phyloP scores from a whole-genome alignment of 441 rosid genomes.

The Manihot esculenta region DNA sequence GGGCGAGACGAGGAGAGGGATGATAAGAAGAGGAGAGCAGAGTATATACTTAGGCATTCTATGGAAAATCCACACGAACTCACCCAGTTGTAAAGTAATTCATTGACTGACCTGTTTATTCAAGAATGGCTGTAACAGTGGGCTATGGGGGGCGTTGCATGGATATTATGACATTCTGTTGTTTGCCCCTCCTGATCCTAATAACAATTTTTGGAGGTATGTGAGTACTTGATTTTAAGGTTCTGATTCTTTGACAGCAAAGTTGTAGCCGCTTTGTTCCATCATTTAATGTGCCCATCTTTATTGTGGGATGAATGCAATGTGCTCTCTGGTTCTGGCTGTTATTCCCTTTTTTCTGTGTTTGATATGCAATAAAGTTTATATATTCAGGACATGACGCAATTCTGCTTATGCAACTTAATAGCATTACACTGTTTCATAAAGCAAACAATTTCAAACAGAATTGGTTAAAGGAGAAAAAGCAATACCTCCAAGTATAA shows the following conservation, averaged over 20 bases:
- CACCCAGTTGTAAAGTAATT: slow-evolving; percentile 62
- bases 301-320: slow-evolving; percentile 24
- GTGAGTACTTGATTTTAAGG: slow-evolving; percentile 27
- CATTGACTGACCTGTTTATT: slow-evolving; percentile 24
- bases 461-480: not conserved
- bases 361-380: slow-evolving; percentile 7
- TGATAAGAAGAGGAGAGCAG: slow-evolving; percentile 95
- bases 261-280: slow-evolving; percentile 22
- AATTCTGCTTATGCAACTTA: not conserved
- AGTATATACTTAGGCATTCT: slow-evolving; percentile 76
- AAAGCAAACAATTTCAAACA: not conserved
- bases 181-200: slow-evolving; percentile 27
- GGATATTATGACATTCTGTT: slow-evolving; percentile 26
- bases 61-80: slow-evolving; percentile 89
- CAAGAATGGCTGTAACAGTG: slow-evolving; percentile 26
- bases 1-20: slow-evolving; percentile 87
- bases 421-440: not conserved
- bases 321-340: slow-evolving; percentile 17
- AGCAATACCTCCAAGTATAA: not conserved
- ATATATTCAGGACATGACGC: not conserved
- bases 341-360: not conserved
- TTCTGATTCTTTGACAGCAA: slow-evolving; percentile 38
- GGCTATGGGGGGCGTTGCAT: slow-evolving; percentile 17
- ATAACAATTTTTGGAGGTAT: slow-evolving; percentile 43
- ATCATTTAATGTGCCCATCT: slow-evolving; percentile 14